A percentile compares a stretch with the other conserved stretches of the same genome.
phyloP scores from a whole-genome alignment of 176 grass and related monocot species.

The Pontederia crassipes region DNA sequence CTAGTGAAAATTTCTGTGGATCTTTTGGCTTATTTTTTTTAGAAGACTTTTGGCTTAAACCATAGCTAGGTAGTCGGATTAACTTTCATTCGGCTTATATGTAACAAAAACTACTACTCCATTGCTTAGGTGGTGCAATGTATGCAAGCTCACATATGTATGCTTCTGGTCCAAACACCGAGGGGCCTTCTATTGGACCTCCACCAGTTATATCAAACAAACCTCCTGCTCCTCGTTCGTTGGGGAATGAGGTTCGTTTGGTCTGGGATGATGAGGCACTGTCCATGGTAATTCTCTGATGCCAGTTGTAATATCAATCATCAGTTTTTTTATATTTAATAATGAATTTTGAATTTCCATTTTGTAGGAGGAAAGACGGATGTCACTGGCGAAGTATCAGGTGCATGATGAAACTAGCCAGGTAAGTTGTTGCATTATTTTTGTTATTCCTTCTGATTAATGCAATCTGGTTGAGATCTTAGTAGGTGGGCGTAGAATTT shows the following conservation, averaged over 20 bases:
- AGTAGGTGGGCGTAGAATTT: conserved; percentile 4
- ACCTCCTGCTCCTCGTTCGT: conserved; percentile 38
- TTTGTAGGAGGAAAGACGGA: conserved; percentile 93
- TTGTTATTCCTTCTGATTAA: conserved; percentile 34
- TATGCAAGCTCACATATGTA: conserved; percentile 31
- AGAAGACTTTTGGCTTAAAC: no score
- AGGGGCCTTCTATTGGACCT: conserved; percentile 32
- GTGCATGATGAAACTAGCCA: conserved; percentile 99
- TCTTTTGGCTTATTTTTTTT: no score
- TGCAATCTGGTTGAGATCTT: conserved; percentile 8
- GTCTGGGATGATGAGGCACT: conserved; percentile 99
- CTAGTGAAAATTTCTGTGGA: no score
- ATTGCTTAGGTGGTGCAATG: conserved; percentile 16
- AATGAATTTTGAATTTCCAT: conserved; percentile 19
- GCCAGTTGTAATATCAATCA: background rate
- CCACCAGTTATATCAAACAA: conserved; percentile 53
- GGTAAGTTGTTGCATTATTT: conserved; percentile 69
- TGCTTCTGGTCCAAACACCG: conserved; percentile 48
- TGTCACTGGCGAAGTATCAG: conserved; percentile 68
- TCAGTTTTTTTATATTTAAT: background rate
- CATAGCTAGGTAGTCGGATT: background rate
- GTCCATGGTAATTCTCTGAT: conserved; percentile 69
- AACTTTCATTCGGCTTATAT: background rate
- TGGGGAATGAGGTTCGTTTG: conserved; percentile 79
- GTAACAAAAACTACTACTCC: background rate